phyloP scores from a whole-genome alignment of 2,329 filamentous ascomycete genomes.

The Calonectria fujianensis region DNA sequence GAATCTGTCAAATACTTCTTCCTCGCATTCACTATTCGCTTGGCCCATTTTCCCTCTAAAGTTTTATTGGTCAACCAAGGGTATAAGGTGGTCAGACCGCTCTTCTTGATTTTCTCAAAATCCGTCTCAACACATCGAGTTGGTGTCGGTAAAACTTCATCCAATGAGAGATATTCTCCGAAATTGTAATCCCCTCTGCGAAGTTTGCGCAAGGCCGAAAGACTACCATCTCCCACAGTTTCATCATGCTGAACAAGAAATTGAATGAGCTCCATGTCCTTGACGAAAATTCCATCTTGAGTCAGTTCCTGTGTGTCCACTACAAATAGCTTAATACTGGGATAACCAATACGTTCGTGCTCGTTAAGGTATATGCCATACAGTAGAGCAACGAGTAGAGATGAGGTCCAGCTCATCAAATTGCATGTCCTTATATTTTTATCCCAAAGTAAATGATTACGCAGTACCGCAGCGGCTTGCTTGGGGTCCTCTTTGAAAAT shows the following conservation, averaged over 20 bases:
- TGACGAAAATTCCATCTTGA: background rate
- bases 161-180: slow-evolving; percentile 15
- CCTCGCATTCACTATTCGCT: background rate
- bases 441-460: background rate
- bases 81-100: background rate
- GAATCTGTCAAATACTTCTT: background rate
- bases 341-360: background rate
- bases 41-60: background rate
- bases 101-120: background rate
- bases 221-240: background rate
- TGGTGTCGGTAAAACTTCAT: background rate
- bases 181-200: background rate
- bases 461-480: background rate
- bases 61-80: background rate
- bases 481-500: background rate
- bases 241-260: background rate
- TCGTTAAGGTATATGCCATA: background rate
- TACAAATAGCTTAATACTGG: background rate
- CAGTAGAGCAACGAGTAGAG: background rate
- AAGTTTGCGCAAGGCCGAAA: background rate
- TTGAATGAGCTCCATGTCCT: background rate
- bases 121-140: background rate
- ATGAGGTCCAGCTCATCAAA: slow-evolving; percentile 13
- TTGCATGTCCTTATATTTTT: background rate
- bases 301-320: background rate